Evolutionary conservation across 2,329 filamentous ascomycete species (phyloP).

Genomic region (Ambrosiella xylebori): DNA sequence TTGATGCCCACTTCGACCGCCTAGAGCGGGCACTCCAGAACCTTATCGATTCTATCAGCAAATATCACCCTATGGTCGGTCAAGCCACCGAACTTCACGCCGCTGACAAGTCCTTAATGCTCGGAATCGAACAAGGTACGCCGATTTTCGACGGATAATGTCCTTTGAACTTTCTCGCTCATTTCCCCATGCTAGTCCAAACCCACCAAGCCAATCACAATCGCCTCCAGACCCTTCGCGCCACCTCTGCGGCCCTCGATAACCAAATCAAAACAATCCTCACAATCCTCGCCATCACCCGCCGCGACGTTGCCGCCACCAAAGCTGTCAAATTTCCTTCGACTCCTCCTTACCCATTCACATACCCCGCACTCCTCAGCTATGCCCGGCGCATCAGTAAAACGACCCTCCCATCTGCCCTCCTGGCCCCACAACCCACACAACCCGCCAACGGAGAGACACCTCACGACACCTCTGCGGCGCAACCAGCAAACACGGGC

Average conservation of each 20-base stretch:
- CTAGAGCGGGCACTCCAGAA: constrained; percentile 49
- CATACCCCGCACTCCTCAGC: constrained; percentile 55
- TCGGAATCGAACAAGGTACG: constrained; percentile 46
- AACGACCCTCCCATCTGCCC: constrained; percentile 50
- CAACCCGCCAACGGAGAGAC: constrained; percentile 17
- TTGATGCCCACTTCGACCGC: constrained; percentile 47
- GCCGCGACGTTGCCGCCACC: constrained; percentile 52
- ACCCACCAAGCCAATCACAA: constrained; percentile 58
- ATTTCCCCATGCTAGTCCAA: constrained; percentile 35
- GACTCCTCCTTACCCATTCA: constrained; percentile 36
- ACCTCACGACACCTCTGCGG: constrained; percentile 19
- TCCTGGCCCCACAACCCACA: constrained; percentile 19
- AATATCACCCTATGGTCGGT: constrained; percentile 57
- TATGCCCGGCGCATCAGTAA: constrained; percentile 68
- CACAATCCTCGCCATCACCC: constrained; percentile 50
- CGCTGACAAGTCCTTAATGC: constrained; percentile 51
- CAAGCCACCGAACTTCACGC: constrained; percentile 52
- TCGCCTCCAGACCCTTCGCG: constrained; percentile 51
- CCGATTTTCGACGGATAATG: not conserved
- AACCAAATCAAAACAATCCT: constrained; percentile 55
- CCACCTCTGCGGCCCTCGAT: constrained; percentile 48
- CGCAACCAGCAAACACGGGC: constrained; percentile 13
- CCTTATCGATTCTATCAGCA: constrained; percentile 63
- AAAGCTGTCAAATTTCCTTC: constrained; percentile 38
- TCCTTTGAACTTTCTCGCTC: not conserved